Conservation (phyloP, 345 rosid genomes). For the Populus davidiana region DNA sequence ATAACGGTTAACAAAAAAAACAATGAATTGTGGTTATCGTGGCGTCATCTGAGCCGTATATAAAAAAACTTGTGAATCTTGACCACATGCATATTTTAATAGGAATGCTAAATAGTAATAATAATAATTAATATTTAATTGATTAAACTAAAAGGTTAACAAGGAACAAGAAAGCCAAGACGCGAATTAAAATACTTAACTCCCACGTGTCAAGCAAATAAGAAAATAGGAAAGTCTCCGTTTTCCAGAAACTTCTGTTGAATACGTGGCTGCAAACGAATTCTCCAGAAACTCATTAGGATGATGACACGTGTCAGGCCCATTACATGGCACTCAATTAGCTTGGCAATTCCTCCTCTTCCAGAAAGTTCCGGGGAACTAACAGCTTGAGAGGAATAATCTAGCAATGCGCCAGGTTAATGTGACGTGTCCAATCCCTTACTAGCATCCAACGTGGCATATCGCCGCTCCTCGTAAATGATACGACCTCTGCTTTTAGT, state of each 20-base stretch:
- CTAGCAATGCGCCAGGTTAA: conserved; percentile 35
- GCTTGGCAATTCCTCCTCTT: conserved; percentile 22
- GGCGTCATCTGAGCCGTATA: no score
- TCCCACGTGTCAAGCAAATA: no score
- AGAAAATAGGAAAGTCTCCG: no score
- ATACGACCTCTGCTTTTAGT: conserved; percentile 24
- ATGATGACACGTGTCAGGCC: not conserved
- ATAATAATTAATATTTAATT: no score
- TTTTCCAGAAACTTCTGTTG: not conserved
- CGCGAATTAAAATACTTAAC: no score
- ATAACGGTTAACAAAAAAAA: no score
- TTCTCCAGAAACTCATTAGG: not conserved
- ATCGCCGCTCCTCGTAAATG: conserved; percentile 33
- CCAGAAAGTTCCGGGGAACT: conserved; percentile 52
- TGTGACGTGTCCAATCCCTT: conserved; percentile 35
- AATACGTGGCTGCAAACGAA: not conserved
- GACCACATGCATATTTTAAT: no score
- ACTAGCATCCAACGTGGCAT: conserved; percentile 61
- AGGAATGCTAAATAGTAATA: no score
- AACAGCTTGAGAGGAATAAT: conserved; percentile 23
- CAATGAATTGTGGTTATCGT: no score
- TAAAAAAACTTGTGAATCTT: no score
- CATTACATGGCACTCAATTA: not conserved
- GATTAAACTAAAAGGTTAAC: no score
- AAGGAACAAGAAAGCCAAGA: no score